phyloP scores from a whole-genome alignment of 257 asterid genomes.

The Eustoma russellianum region DNA sequence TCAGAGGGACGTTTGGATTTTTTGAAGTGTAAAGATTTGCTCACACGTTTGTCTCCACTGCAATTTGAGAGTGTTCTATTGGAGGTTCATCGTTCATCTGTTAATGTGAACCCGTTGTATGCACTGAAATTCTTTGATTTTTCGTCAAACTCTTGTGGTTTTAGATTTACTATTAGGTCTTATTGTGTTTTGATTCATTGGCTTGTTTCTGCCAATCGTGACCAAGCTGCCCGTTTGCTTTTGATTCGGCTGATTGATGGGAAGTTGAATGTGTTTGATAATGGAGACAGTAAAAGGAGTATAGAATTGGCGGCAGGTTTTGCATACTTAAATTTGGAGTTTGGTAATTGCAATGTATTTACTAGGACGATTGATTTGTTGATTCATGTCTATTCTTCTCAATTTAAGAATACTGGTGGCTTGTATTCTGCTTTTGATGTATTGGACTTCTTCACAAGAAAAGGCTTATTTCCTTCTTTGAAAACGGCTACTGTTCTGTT shows the following conservation, averaged over 20 bases:
- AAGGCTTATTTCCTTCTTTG: conserved; percentile 59
- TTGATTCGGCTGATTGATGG: conserved; percentile 63
- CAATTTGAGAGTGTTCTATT: conserved; percentile 55
- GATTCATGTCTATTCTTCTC: conserved; percentile 57
- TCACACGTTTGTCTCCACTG: conserved; percentile 33
- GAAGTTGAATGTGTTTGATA: conserved; percentile 30
- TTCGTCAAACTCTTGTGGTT: conserved; percentile 38
- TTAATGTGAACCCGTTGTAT: conserved; percentile 52
- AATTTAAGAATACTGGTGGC: conserved; percentile 41
- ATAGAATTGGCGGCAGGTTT: conserved; percentile 41
- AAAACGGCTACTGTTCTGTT: conserved; percentile 65
- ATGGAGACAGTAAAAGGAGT: conserved; percentile 17
- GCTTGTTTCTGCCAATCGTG: conserved; percentile 45
- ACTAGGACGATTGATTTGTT: conserved; percentile 52
- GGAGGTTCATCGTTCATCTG: conserved; percentile 39
- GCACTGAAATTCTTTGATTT: conserved; percentile 58
- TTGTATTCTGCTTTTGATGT: conserved; percentile 46
- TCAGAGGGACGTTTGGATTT: conserved; percentile 33
- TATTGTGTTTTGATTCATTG: conserved; percentile 53
- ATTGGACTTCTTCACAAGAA: conserved; percentile 36
- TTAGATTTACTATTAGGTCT: conserved; percentile 53
- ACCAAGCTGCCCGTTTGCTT: conserved; percentile 61
- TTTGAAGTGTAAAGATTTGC: conserved; percentile 33
- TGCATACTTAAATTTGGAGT: conserved; percentile 28
- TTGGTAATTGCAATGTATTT: conserved; percentile 18